Base-by-base conservation (phyloP, 495 filamentous ascomycete genomes). In the Baudoinia panamericana region DNA sequence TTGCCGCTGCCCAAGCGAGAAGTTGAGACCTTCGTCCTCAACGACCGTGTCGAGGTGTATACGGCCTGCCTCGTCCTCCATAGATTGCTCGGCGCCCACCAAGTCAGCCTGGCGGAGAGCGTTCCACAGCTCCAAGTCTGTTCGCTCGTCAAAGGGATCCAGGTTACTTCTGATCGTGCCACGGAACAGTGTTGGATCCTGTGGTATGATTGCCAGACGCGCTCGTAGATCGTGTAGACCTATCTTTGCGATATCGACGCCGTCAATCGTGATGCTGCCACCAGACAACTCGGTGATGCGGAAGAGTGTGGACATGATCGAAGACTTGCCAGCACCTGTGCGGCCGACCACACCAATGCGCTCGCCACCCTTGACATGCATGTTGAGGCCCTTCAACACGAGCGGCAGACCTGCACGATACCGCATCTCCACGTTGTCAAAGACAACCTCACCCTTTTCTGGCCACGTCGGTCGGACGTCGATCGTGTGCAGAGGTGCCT, bases 21-120 rank as follows among this genome's bases (percentile, higher is more conserved):
- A 97, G 61, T 95, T 97, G 27, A 90, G 64, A 0, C 88, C 88
- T 63, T 93, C 88, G 52, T 94, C 87, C 44, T 93, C 85, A n/a
- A 95, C 84, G 6, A 71, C 47, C 9, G 70, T 73, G 56, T 95
- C 90, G 25, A 97, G 76, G 36, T 84, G 80, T 39, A 96, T 80
- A 28, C 79, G 75, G 31, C 60, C 53, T n/a, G 51, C 44, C 20
- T 51, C 37, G 39, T 71, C 68, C 10, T 66, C 63, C 33, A 66
- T 56, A 1, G 44, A 42, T 18, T 62, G 52, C 17, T 69, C 54
- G 33, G 75, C 68, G 18, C 69, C 66, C 9, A 92, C 71, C 0
- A 96, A 68, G 57, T 86, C 79, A 0, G 84, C 78, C 53, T 88
- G 78, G 4, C 84, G 73, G 1, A 96, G 67, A 1, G 86, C 86